Conservation (phyloP, 192 early-diverging fungal genomes). For the Anaeromyces robustus region DNA sequence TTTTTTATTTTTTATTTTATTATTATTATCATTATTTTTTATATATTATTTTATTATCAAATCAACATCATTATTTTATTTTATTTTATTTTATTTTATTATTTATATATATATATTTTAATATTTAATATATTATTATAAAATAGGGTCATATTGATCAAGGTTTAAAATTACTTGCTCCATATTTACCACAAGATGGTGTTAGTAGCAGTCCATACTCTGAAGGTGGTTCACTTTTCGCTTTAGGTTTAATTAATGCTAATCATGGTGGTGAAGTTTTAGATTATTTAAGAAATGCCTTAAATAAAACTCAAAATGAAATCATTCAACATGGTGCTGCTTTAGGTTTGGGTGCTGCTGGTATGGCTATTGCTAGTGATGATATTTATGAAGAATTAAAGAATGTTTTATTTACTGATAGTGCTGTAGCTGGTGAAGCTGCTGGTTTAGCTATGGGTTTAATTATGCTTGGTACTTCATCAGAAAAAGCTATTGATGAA, state of each 20-base stretch:
- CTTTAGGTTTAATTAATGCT: constrained; percentile 90
- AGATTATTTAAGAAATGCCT: constrained; percentile 61
- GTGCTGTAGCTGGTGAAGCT: constrained; percentile 92
- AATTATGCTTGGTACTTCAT: constrained; percentile 88
- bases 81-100: neutral
- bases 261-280: constrained; percentile 77
- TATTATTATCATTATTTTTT: too few relatives aligned
- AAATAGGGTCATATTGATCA: constrained; percentile 71
- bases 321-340: constrained; percentile 93
- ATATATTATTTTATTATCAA: too few relatives aligned
- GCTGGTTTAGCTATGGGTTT: constrained; percentile 93
- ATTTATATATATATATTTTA: neutral
- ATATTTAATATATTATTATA: too few relatives aligned
- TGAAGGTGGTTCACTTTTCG: constrained; percentile 95
- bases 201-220: constrained; percentile 75
- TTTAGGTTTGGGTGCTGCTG: constrained; percentile 87
- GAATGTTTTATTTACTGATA: constrained; percentile 78
- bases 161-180: constrained; percentile 63
- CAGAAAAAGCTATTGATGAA: constrained; percentile 64
- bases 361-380: constrained; percentile 85
- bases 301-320: constrained; percentile 66
- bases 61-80: too few relatives aligned
- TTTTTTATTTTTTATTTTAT: too few relatives aligned
- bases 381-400: constrained; percentile 78
- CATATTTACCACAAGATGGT: constrained; percentile 88